Evolutionary conservation across 805 yeast species (phyloP).

Genomic region (Metschnikowia lachancei): DNA sequence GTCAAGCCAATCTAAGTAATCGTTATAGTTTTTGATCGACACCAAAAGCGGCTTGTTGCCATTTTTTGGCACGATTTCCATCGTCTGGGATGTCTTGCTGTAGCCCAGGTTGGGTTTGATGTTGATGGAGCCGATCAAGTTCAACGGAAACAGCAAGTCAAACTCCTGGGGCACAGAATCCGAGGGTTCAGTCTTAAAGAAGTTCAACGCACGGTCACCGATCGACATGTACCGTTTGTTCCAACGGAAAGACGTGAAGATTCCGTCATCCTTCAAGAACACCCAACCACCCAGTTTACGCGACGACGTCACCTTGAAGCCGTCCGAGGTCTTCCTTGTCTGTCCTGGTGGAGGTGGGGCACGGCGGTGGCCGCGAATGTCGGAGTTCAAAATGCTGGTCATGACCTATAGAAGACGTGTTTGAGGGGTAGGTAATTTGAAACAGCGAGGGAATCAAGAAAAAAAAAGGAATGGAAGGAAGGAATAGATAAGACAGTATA

Average conservation of each 20-base stretch:
- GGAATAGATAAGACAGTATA: too few species aligned
- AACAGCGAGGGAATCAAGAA: neutral
- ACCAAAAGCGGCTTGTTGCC: conserved; percentile 63
- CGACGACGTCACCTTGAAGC: conserved; percentile 12
- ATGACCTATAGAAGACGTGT: conserved; percentile 17
- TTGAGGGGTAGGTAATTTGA: neutral
- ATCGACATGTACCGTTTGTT: conserved; percentile 80
- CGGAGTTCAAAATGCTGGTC: conserved; percentile 42
- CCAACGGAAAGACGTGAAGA: conserved; percentile 83
- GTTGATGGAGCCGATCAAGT: conserved; percentile 41
- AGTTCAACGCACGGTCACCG: conserved; percentile 68
- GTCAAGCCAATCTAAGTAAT: conserved; percentile 87
- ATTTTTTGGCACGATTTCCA: conserved; percentile 66
- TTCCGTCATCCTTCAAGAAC: conserved; percentile 86
- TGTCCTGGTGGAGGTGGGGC: conserved; percentile 45
- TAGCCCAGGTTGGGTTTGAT: conserved; percentile 56
- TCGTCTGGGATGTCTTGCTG: conserved; percentile 51
- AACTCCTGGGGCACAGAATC: conserved; percentile 43
- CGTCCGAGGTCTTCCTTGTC: conserved; percentile 1
- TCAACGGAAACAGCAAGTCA: conserved; percentile 40
- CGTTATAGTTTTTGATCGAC: conserved; percentile 73
- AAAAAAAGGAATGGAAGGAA: neutral
- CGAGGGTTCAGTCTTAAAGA: conserved; percentile 64
- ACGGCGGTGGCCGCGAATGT: conserved; percentile 40
- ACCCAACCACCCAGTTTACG: conserved; percentile 73